phyloP scores from a whole-genome alignment of 768 basidiomycete genomes.

The Leccinellum rugosiceps region DNA sequence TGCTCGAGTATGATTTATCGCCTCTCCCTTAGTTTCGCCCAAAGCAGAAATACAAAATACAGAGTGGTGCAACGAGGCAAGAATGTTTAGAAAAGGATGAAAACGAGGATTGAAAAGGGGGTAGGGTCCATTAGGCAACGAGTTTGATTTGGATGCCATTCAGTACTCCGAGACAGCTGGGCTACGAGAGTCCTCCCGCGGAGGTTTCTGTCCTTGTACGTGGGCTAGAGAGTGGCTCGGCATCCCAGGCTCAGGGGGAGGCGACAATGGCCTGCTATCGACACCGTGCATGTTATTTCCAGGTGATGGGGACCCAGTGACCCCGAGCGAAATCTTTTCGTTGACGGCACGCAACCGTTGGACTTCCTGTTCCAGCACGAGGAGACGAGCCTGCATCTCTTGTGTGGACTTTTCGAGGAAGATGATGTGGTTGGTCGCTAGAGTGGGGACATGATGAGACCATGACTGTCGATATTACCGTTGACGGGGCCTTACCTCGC shows the following conservation, averaged over 20 bases:
- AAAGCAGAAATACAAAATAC: constrained; percentile 33
- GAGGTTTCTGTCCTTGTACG: constrained; percentile 57
- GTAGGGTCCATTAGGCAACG: constrained; percentile 25
- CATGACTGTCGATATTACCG: constrained; percentile 1
- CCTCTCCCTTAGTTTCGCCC: constrained; percentile 26
- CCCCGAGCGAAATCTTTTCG: constrained; percentile 76
- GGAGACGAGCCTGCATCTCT: constrained; percentile 66
- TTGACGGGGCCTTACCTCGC: constrained; percentile 57
- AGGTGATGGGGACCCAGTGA: constrained; percentile 56
- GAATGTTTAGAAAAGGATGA: constrained; percentile 29
- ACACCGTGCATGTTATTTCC: constrained; percentile 38
- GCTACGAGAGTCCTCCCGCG: constrained; percentile 58
- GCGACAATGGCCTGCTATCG: constrained; percentile 55
- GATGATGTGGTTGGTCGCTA: constrained; percentile 79
- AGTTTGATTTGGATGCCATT: constrained; percentile 16
- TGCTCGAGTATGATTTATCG: constrained; percentile 14
- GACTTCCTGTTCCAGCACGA: constrained; percentile 65
- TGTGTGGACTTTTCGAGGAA: constrained; percentile 70
- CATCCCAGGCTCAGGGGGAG: constrained; percentile 55
- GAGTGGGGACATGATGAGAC: constrained; percentile 13
- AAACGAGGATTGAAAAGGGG: constrained; percentile 35
- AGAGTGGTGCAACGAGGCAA: constrained; percentile 30
- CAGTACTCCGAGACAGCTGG: constrained; percentile 33
- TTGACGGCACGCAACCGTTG: constrained; percentile 69
- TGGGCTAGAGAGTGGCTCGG: constrained; percentile 49